These are phyloP conservation scores for Paragyromitra xinjiangensis DNA, from an alignment of 495 filamentous ascomycete species.

Conservation along the genomic window DNA sequence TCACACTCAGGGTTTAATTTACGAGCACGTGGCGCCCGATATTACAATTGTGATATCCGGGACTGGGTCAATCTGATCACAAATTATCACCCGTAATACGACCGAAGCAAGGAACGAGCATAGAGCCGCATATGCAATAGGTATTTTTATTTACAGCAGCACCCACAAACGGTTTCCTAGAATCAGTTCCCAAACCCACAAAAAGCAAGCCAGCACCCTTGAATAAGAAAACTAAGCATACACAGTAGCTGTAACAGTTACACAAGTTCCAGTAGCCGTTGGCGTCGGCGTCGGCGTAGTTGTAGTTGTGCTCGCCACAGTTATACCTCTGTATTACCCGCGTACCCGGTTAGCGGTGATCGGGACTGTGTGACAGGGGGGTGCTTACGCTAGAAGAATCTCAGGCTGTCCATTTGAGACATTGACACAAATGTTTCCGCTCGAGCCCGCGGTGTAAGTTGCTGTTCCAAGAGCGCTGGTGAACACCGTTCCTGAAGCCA, in stretches of 20 bases:
- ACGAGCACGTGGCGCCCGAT: background rate
- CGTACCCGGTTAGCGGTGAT: background rate
- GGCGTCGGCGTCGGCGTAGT: background rate
- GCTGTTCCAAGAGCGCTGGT: constrained; percentile 46
- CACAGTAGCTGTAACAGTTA: constrained; percentile 34
- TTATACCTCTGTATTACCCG: constrained; percentile 3
- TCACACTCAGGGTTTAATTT: background rate
- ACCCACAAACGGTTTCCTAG: background rate
- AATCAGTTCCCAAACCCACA: background rate
- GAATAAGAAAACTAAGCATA: constrained; percentile 13
- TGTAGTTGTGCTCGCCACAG: constrained; percentile 3
- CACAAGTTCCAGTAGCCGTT: constrained; percentile 28
- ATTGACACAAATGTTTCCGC: constrained; percentile 52
- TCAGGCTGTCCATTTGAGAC: constrained; percentile 55
- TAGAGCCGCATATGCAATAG: background rate
- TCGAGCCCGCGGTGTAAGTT: constrained; percentile 45
- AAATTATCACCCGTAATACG: background rate
- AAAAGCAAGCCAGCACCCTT: background rate
- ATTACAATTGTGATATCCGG: background rate
- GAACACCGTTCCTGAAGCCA: constrained; percentile 51
- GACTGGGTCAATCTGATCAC: background rate
- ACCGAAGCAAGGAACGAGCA: background rate
- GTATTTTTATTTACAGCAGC: constrained; percentile 21
- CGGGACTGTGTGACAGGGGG: too few relatives aligned
- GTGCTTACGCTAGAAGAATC: constrained; percentile 43